Base-by-base conservation (phyloP, 352 stramenopile species). In the Nothophytophthora sp. region DNA sequence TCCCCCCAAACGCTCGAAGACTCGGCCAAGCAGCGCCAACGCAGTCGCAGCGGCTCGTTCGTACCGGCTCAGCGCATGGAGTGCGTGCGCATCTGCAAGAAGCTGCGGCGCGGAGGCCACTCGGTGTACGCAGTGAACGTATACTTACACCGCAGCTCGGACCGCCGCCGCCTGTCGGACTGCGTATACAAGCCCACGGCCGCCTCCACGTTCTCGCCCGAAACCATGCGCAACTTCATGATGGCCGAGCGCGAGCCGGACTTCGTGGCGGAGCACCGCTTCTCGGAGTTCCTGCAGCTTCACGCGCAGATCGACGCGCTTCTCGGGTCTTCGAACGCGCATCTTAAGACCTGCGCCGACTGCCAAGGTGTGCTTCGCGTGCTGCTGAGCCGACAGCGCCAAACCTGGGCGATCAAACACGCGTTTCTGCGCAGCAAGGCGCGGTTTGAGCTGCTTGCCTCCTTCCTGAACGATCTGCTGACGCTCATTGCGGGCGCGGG, bases 221-320 rank as follows among this genome's bases (percentile, higher is more conserved):
- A 69, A 24, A 52, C 44, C 25, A 55, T 75, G 48, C 39, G 13
- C 29, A 36, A 45, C 3, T 29, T 68, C 45, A 63, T 71, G 61
- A 62, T 63, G 37, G 46, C 65, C 28, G 65, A 75, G 37, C 65
- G 65, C 18, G 60, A 75, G 41, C 59, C 65, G 13, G 58, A 71
- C 48, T 75, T 50, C 55, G 33, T 44, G n/a, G 53, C 69, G 22
- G 61, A 71, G 33, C 61, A 55, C 36, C 65, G 48, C 24, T 69
- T 75, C 34, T 52, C 38, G 4, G 65, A 71, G 36, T 75, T 71
- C 20, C 60, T 54, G 10, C 12, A 34, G 32, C 49, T 75, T 2
- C 55, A 61, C 3, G 41, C 50, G 29, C 20, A 16, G 24, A 16
- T 63, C 16, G 18, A 18, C 5, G 35, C 18, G n/a, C 58, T 73